Percentiles rank a stretch among this genome's conserved stretches.
These are phyloP conservation scores for Babesia sp. DNA, from an alignment of 169 alveolate species.

Conservation along the genomic window DNA sequence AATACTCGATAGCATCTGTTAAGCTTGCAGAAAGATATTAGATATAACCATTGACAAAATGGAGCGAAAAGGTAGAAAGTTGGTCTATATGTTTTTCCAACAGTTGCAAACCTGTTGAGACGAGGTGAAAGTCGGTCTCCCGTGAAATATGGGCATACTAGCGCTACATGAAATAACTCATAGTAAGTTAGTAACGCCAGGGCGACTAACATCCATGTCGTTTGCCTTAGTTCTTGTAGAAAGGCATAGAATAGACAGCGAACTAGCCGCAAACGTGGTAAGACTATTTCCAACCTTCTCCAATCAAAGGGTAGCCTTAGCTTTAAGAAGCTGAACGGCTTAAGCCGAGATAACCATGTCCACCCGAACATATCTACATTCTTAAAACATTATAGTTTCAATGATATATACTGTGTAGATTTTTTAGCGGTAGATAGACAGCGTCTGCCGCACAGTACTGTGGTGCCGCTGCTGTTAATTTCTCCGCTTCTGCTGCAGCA, in stretches of 20 bases:
- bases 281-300: not conserved
- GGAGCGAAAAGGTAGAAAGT: constrained; percentile 51
- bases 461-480: not conserved
- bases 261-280: not conserved
- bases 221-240: not conserved
- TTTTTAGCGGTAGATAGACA: not conserved
- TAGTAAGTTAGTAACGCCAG: constrained; percentile 47
- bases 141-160: constrained; percentile 60
- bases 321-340: not conserved
- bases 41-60: constrained; percentile 51
- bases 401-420: not conserved
- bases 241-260: not conserved
- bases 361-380: constrained; percentile 2
- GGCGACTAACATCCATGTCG: not conserved
- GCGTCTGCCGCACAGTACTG: not conserved
- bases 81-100: constrained; percentile 60
- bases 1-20: not conserved
- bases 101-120: constrained; percentile 31
- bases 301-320: constrained; percentile 3
- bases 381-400: not conserved
- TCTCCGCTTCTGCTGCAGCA: not conserved
- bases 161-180: constrained; percentile 51
- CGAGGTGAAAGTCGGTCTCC: constrained; percentile 48
- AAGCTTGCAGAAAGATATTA: constrained; percentile 26
- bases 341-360: not conserved